Percentiles rank a stretch among this genome's conserved stretches.
phyloP scores from a whole-genome alignment of 108 stramenopile species.

The Aurantiochytrium sp. region DNA sequence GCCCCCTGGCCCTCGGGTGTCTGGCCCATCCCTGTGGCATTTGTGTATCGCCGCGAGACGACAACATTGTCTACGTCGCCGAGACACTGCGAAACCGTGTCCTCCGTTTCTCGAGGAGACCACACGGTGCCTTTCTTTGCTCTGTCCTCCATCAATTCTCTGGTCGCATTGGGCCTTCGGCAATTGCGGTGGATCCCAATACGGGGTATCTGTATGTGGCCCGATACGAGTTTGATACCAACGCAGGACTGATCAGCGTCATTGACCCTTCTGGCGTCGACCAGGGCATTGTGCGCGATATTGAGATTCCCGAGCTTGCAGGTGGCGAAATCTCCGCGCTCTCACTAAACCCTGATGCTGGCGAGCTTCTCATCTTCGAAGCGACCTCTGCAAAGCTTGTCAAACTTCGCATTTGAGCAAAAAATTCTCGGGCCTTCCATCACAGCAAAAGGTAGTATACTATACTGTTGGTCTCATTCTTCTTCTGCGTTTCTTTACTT shows the following conservation, averaged over 20 bases:
- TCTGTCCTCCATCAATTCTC: constrained; percentile 9
- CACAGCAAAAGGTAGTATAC: too few relatives aligned
- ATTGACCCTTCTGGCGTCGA: neutral
- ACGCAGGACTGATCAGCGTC: neutral
- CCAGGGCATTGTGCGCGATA: neutral
- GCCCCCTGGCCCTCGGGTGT: neutral
- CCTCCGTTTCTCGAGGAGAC: neutral
- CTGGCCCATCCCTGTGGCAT: constrained; percentile 20
- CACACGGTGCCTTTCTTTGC: constrained; percentile 7
- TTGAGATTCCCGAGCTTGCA: neutral
- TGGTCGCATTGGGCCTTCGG: constrained; percentile 16
- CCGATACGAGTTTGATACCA: neutral
- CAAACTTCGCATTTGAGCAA: neutral
- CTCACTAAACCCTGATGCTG: neutral
- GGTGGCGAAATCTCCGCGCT: neutral
- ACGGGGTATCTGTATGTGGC: neutral
- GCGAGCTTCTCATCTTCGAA: neutral
- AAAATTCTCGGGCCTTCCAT: too few relatives aligned
- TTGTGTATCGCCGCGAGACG: neutral
- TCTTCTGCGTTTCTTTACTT: too few relatives aligned
- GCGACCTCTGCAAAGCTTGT: neutral
- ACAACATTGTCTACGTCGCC: neutral
- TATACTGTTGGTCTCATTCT: too few relatives aligned
- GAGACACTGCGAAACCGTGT: constrained; percentile 18
- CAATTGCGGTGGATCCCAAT: neutral